Evolutionary conservation across 768 basidiomycete species (phyloP).

Genomic region (Antrodiella citrinella): DNA sequence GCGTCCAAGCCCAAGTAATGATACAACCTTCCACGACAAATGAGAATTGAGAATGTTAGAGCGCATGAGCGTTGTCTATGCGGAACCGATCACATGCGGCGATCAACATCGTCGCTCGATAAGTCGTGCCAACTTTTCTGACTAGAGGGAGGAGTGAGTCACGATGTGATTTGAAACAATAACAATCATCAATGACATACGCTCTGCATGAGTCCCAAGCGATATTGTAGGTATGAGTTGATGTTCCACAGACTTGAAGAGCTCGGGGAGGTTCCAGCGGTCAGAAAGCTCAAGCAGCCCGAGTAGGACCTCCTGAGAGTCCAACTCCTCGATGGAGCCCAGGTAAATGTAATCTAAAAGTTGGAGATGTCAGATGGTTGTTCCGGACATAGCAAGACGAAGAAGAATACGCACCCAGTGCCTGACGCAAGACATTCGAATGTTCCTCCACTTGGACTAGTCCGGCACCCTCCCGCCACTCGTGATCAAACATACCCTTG

Average conservation of each 20-base stretch:
- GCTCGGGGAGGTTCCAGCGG: constrained; percentile 6
- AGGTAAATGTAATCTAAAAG: constrained; percentile 28
- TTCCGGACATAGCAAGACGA: neutral
- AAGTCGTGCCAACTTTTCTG: constrained; percentile 12
- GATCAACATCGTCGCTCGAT: constrained; percentile 17
- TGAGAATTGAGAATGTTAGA: neutral
- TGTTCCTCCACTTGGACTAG: constrained; percentile 3
- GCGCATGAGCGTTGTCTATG: neutral
- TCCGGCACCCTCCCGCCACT: constrained; percentile 16
- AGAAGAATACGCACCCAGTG: constrained; percentile 22
- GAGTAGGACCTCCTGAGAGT: constrained; percentile 17
- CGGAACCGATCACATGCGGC: neutral
- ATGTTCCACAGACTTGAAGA: constrained; percentile 23
- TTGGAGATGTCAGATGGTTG: neutral
- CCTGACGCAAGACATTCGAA: constrained; percentile 16
- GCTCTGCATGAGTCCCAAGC: constrained; percentile 21
- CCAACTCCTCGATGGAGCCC: constrained; percentile 6
- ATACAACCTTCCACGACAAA: no score
- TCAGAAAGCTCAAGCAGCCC: constrained; percentile 18
- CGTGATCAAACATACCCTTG: constrained; percentile 22
- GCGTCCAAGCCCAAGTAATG: no score
- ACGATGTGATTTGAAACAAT: neutral
- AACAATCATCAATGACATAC: constrained; percentile 16
- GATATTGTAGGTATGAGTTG: constrained; percentile 19
- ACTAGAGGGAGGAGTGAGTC: constrained; percentile 17